A percentile compares a stretch with the other conserved stretches of the same genome.
Conservation (phyloP, 768 basidiomycete genomes). For the Kwoniella pini region DNA sequence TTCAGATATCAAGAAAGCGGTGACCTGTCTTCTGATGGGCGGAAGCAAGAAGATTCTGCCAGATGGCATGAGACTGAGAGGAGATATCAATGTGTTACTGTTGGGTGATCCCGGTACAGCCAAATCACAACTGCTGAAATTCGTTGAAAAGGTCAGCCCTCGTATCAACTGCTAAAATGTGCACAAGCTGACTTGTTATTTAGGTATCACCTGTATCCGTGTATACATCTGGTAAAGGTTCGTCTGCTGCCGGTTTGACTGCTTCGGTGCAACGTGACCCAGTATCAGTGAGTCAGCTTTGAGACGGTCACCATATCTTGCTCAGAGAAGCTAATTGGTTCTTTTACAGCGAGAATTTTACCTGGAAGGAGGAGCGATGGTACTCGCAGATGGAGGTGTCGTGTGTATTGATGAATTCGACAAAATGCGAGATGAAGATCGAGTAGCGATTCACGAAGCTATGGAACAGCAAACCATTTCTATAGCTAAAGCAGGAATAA, state of each 20-base stretch:
- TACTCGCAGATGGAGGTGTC: conserved; percentile 94
- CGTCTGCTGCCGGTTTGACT: conserved; percentile 96
- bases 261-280: conserved; percentile 95
- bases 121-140: conserved; percentile 95
- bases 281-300: conserved; percentile 67
- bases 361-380: conserved; percentile 99
- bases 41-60: conserved; percentile 96
- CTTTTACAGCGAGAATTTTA: conserved; percentile 85
- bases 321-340: neutral
- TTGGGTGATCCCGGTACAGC: conserved; percentile 98
- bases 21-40: conserved; percentile 92
- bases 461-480: conserved; percentile 99
- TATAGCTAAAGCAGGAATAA: conserved; percentile 98
- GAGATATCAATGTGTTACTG: conserved; percentile 95
- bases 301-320: no score
- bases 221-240: conserved; percentile 97
- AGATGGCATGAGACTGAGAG: conserved; percentile 93
- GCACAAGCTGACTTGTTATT: conserved; percentile 1
- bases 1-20: conserved; percentile 95
- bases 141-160: conserved; percentile 80
- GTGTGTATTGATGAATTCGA: conserved; percentile 99
- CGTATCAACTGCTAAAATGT: neutral
- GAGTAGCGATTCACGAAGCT: conserved; percentile 98
- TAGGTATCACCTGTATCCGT: conserved; percentile 97
- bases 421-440: conserved; percentile 99